Percentiles rank a stretch among this genome's conserved stretches.
These are phyloP conservation scores for Globisporangium cystogenes DNA, from an alignment of 352 stramenopile genomes.

Conservation along the genomic window DNA sequence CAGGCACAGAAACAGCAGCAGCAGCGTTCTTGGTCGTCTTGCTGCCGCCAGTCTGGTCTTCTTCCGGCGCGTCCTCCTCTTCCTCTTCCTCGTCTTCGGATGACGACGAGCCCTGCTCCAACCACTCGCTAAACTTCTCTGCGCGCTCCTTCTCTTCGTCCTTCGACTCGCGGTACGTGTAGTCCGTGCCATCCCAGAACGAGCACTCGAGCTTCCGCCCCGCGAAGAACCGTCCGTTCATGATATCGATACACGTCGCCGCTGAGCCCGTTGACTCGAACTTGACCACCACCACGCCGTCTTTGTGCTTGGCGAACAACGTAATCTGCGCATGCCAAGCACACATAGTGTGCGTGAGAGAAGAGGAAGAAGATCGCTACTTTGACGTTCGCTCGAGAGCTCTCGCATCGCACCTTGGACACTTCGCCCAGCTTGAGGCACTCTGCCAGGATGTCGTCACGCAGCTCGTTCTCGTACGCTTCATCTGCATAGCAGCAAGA, in stretches of 20 bases:
- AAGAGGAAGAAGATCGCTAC: neutral
- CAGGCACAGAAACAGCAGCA: neutral
- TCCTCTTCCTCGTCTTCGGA: slow-evolving; percentile 41
- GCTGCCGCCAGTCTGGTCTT: neutral
- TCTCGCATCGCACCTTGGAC: slow-evolving; percentile 35
- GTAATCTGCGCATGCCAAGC: slow-evolving; percentile 75
- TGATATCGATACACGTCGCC: slow-evolving; percentile 83
- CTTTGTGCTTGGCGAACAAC: slow-evolving; percentile 90
- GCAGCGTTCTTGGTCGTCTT: neutral
- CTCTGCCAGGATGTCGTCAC: slow-evolving; percentile 74
- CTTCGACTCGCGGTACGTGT: slow-evolving; percentile 80
- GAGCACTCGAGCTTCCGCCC: slow-evolving; percentile 82
- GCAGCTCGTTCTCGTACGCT: slow-evolving; percentile 62
- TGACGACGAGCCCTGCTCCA: slow-evolving; percentile 79
- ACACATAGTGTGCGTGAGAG: slow-evolving; percentile 18
- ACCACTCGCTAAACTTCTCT: slow-evolving; percentile 93
- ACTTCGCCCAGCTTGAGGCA: slow-evolving; percentile 87
- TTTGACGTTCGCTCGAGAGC: neutral
- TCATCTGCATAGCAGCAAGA: slow-evolving; percentile 29
- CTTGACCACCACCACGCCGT: slow-evolving; percentile 94
- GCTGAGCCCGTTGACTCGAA: slow-evolving; percentile 85
- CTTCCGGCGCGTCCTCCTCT: slow-evolving; percentile 1
- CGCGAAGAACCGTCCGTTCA: slow-evolving; percentile 88
- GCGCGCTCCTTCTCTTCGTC: slow-evolving; percentile 80
- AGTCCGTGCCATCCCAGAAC: slow-evolving; percentile 96